Base-by-base conservation (phyloP, 208 protist species). In the Phytomonas francai region DNA sequence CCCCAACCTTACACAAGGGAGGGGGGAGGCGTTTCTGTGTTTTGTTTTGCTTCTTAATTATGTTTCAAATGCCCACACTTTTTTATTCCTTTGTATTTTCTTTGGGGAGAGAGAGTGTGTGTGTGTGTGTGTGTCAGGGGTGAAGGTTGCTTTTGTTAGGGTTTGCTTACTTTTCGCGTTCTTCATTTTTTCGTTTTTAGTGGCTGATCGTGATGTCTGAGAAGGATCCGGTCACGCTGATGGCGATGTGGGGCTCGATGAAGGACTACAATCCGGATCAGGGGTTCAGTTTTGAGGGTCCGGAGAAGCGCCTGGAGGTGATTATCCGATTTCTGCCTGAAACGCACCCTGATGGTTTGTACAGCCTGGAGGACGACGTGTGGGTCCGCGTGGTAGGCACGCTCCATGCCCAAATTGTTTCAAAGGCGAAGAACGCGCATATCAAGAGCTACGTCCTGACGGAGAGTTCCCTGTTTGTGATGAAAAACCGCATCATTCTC, bases 401-500 rank as follows among this genome's bases (percentile, higher is more conserved):
- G 0, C 73, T 94, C 19, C 84, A 92, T 64, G 87, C 87, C n/a
- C 80, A 92, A 65, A 97, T 97, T 65, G 81, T 98, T 3, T 90
- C 82, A 3, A 79, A 74, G 66, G 82, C 84, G 60, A 60, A 60
- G 56, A 97, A 97, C 67, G 87, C 86, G 56, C 59, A 83, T 51
- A 97, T 96, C 74, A 89, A 90, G 61, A 92, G 86, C 59, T 98
- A 97, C 73, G 87, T 98, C 3, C 80, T 98, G 25, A 95, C 90
- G 14, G 96, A 98, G 77, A 94, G 85, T 66, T 95, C 84, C 0
- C 80, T 98, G n/a, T 98, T 98, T 71, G 92, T 98, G 22, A 97
- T 87, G 81, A 70, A 70, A n/a, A 80, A 94, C 49, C 80, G 85
- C 56, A 83, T 98, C 25, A 81, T 97, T 31, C 74, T 97, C 59